Evolutionary conservation across 2,329 filamentous ascomycete genomes (phyloP).

Genomic region (Furcasterigmium furcatum): DNA sequence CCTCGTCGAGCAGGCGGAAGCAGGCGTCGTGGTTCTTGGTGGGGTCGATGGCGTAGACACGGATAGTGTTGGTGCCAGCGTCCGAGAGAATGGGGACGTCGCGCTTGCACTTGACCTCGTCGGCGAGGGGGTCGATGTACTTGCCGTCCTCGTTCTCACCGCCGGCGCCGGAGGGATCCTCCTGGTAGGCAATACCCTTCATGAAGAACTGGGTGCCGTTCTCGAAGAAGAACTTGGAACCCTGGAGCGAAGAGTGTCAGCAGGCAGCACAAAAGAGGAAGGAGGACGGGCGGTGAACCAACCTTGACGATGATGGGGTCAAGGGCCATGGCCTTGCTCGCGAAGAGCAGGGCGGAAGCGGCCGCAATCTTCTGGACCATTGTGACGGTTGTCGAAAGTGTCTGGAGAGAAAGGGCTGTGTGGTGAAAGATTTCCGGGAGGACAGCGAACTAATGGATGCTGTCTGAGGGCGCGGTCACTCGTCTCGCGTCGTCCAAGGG

Average conservation of each 20-base stretch:
- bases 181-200: constrained; percentile 93
- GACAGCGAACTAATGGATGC: not conserved
- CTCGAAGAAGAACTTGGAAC: constrained; percentile 87
- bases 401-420: too few species aligned
- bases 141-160: constrained; percentile 40
- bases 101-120: constrained; percentile 69
- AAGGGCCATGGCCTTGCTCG: constrained; percentile 39
- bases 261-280: not conserved
- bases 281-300: constrained; percentile 11
- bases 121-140: constrained; percentile 82
- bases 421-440: not conserved
- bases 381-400: constrained; percentile 1
- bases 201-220: constrained; percentile 71
- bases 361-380: constrained; percentile 15
- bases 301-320: constrained; percentile 70
- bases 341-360: constrained; percentile 36
- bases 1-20: constrained; percentile 78
- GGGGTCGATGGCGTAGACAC: constrained; percentile 91
- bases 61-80: constrained; percentile 87
- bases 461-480: not conserved
- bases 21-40: constrained; percentile 73
- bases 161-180: constrained; percentile 63
- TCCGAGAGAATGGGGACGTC: constrained; percentile 79
- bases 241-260: constrained; percentile 36
- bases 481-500: not conserved